phyloP scores from a whole-genome alignment of 495 filamentous ascomycete species.

The Extremus antarcticus region DNA sequence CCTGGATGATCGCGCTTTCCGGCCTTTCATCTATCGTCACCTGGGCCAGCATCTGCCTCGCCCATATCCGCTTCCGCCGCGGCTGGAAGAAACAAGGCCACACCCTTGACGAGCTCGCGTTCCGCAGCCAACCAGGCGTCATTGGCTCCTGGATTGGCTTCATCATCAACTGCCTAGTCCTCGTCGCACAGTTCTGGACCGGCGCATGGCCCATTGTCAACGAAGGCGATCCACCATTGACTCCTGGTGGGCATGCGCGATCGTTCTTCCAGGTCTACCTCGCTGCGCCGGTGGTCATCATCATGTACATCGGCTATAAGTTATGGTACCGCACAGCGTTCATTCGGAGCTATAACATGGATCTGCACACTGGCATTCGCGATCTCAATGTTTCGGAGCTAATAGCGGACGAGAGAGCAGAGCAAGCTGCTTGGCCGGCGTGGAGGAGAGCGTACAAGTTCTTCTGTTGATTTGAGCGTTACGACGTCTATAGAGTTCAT shows the following conservation, averaged over 20 bases:
- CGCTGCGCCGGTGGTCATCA: slow-evolving; percentile 68
- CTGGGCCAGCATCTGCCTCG: slow-evolving; percentile 80
- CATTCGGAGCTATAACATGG: slow-evolving; percentile 59
- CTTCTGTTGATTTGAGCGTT: slow-evolving; percentile 25
- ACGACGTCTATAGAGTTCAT: background rate
- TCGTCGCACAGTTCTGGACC: slow-evolving; percentile 89
- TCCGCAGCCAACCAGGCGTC: slow-evolving; percentile 67
- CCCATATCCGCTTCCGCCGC: slow-evolving; percentile 83
- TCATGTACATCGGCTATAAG: slow-evolving; percentile 71
- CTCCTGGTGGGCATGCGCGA: slow-evolving; percentile 34
- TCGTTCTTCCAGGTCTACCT: slow-evolving; percentile 72
- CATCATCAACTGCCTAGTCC: slow-evolving; percentile 64
- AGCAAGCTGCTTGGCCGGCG: slow-evolving; percentile 58
- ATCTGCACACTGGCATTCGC: slow-evolving; percentile 78
- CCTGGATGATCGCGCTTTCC: slow-evolving; percentile 83
- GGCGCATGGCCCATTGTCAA: slow-evolving; percentile 69
- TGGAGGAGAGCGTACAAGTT: slow-evolving; percentile 71
- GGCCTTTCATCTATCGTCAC: slow-evolving; percentile 86
- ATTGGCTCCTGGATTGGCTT: slow-evolving; percentile 79
- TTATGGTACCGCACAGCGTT: slow-evolving; percentile 60
- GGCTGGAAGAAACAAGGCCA: slow-evolving; percentile 65
- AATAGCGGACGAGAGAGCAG: slow-evolving; percentile 63
- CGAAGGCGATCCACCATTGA: slow-evolving; percentile 24
- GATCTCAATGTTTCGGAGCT: slow-evolving; percentile 70
- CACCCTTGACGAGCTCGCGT: slow-evolving; percentile 65